These are phyloP conservation scores for Ophiostoma sp. DNA, from an alignment of 2,329 filamentous ascomycete species.

Conservation along the genomic window DNA sequence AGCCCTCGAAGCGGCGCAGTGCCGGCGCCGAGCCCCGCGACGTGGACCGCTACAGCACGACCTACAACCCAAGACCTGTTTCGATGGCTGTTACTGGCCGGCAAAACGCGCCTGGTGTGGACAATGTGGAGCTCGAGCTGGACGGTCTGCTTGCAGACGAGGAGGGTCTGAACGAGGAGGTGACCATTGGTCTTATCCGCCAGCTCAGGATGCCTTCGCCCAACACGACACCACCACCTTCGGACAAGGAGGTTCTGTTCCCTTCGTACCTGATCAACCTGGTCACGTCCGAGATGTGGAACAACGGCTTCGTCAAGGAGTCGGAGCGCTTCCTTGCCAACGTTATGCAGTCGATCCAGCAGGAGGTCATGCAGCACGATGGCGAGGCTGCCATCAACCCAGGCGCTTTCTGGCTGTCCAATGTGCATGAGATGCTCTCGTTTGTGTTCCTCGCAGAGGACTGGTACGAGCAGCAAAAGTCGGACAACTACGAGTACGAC, in stretches of 20 bases:
- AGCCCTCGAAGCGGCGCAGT: constrained; percentile 80
- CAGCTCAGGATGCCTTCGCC: constrained; percentile 95
- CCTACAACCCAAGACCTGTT: constrained; percentile 90
- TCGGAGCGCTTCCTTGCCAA: constrained; percentile 98
- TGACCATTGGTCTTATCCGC: constrained; percentile 90
- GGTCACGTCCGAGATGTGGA: constrained; percentile 99
- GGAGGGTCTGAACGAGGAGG: constrained; percentile 92
- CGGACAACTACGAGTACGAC: constrained; percentile 98
- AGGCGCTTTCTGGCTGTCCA: constrained; percentile 97
- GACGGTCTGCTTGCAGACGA: constrained; percentile 92
- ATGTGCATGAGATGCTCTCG: constrained; percentile 98
- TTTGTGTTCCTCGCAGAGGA: constrained; percentile 99
- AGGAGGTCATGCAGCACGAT: constrained; percentile 98
- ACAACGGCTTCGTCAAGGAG: constrained; percentile 99
- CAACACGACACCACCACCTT: constrained; percentile 78
- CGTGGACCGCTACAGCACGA: constrained; percentile 81
- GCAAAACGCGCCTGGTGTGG: constrained; percentile 63
- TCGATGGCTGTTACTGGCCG: constrained; percentile 83
- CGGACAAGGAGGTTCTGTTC: constrained; percentile 98
- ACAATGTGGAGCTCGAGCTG: constrained; percentile 91
- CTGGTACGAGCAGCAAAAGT: constrained; percentile 99
- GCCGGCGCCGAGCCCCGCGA: constrained; percentile 81
- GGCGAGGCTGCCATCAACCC: constrained; percentile 96
- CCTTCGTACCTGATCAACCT: constrained; percentile 98
- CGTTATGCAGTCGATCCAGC: constrained; percentile 99